A percentile compares a stretch with the other conserved stretches of the same genome.
These are phyloP conservation scores for Triadica sebifera DNA, from an alignment of 345 rosid species.

Conservation along the genomic window DNA sequence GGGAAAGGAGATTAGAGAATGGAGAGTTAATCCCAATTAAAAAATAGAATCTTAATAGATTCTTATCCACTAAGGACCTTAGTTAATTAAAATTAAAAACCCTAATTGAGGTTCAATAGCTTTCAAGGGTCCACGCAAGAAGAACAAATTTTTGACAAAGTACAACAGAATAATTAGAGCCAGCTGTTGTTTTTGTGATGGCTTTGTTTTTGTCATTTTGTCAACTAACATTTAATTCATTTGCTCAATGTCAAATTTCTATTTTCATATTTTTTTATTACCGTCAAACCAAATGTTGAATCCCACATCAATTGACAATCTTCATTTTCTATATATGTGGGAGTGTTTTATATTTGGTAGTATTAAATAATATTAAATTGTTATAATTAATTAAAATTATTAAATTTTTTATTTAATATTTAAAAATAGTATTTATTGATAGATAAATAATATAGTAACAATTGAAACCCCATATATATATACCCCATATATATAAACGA, in stretches of 20 bases:
- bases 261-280: neutral
- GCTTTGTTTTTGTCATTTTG: too few relatives aligned
- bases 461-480: too few relatives aligned
- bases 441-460: too few relatives aligned
- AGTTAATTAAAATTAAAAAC: constrained; percentile 1
- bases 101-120: neutral
- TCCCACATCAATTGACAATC: neutral
- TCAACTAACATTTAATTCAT: constrained; percentile 25
- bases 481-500: too few relatives aligned
- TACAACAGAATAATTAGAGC: neutral
- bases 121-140: constrained; percentile 1
- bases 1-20: neutral
- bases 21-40: neutral
- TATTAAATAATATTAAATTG: too few relatives aligned
- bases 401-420: too few relatives aligned
- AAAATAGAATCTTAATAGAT: neutral
- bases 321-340: too few relatives aligned
- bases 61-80: constrained; percentile 3
- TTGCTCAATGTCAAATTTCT: neutral
- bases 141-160: neutral
- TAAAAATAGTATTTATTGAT: too few relatives aligned
- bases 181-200: constrained; percentile 15
- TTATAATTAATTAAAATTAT: too few relatives aligned
- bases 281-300: constrained; percentile 15
- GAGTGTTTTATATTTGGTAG: too few relatives aligned